A percentile compares a stretch with the other conserved stretches of the same genome.
Conservation (phyloP, 202 grass and related monocot species). For the Setaria italica region DNA sequence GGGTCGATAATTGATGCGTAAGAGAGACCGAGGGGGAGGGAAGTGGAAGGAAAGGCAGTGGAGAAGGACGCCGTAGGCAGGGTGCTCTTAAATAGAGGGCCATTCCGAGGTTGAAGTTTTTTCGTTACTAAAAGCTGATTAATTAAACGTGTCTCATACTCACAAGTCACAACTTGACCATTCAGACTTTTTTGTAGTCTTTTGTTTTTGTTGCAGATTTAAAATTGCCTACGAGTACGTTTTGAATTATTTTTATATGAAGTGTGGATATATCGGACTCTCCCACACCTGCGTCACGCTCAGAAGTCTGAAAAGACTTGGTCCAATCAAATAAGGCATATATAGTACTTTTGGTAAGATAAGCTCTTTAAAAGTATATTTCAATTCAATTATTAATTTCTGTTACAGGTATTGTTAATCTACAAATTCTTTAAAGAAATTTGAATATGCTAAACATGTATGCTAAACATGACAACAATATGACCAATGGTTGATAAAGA, state of each 20-base stretch:
- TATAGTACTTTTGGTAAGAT: not conserved
- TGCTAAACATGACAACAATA: not conserved
- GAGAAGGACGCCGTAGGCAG: not conserved
- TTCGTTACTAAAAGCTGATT: not conserved
- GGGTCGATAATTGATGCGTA: not conserved
- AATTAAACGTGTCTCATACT: not conserved
- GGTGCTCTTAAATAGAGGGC: slow-evolving; percentile 10
- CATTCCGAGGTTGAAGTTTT: not conserved
- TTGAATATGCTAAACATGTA: not conserved
- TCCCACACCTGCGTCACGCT: not conserved
- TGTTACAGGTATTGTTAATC: too few relatives aligned
- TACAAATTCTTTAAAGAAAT: not conserved
- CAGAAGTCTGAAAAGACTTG: not conserved
- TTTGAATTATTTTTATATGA: not conserved
- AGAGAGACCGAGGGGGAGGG: not conserved
- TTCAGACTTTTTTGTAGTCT: not conserved
- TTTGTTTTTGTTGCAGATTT: not conserved
- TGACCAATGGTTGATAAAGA: not conserved
- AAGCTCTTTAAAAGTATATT: not conserved
- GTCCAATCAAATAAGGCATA: not conserved
- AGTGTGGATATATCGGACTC: not conserved
- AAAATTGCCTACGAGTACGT: not conserved
- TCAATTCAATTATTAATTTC: too few relatives aligned
- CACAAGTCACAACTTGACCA: not conserved
- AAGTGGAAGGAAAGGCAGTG: not conserved